Conservation (phyloP, 2,329 filamentous ascomycete genomes). For the Teratosphaeria zuluensis region DNA sequence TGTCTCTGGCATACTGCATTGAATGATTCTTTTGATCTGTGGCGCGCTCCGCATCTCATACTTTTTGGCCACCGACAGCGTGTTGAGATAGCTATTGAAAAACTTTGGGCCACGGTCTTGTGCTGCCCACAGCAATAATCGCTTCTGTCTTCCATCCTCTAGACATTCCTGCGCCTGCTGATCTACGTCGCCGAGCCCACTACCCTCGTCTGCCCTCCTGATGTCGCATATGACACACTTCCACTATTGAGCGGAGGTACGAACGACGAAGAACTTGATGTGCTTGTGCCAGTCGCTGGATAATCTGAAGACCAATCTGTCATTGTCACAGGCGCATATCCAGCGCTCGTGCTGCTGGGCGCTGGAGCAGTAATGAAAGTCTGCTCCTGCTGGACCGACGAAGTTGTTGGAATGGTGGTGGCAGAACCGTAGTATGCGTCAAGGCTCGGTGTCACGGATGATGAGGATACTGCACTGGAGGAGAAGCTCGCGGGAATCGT, state of each 20-base stretch:
- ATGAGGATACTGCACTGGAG: neutral
- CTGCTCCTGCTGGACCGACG: neutral
- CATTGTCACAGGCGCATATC: no score
- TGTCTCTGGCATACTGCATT: no score
- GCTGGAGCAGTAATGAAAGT: neutral
- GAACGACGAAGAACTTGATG: neutral
- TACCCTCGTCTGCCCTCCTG: slow-evolving; percentile 1
- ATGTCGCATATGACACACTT: slow-evolving; percentile 1
- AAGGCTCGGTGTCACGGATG: neutral
- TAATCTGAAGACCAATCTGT: neutral
- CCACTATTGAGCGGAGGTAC: slow-evolving; percentile 1
- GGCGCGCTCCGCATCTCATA: no score
- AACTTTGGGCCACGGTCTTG: no score
- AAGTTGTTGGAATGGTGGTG: neutral
- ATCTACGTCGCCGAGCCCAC: neutral
- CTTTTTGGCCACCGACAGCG: no score
- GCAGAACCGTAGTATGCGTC: neutral
- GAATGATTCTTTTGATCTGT: no score
- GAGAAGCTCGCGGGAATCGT: neutral
- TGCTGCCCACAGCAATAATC: no score
- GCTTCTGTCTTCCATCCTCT: neutral
- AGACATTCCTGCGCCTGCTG: neutral
- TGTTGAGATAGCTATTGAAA: no score
- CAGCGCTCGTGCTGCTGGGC: neutral
- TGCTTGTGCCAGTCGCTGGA: neutral